Evolutionary conservation across 139 green algal genomes (phyloP).

Genomic region (Asterochloris erici): DNA sequence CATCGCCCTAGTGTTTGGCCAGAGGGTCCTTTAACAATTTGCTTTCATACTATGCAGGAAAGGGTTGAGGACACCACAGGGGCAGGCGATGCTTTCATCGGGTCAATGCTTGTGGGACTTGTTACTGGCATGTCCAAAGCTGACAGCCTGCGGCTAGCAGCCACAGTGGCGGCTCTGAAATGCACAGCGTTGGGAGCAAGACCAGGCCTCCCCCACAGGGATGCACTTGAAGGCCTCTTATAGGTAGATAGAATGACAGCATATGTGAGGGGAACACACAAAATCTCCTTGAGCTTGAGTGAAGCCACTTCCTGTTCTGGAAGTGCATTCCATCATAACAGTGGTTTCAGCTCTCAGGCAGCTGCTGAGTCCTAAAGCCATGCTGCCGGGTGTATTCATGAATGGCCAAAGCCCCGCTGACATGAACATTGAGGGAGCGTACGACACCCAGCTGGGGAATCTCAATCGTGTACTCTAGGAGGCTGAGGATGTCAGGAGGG

Average conservation of each 20-base stretch:
- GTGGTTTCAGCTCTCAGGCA: no score
- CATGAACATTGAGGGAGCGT: conserved; percentile 91
- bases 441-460: conserved; percentile 91
- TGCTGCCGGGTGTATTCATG: conserved; percentile 84
- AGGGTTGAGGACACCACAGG: conserved; percentile 87
- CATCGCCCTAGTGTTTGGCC: no score
- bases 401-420: conserved; percentile 77
- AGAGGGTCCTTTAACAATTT: neutral
- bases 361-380: no score
- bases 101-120: conserved; percentile 74
- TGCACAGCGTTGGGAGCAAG: conserved; percentile 79
- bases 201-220: conserved; percentile 57
- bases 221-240: no score
- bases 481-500: conserved; percentile 47
- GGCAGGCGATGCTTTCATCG: conserved; percentile 94
- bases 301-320: no score
- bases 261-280: no score
- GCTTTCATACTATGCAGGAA: conserved; percentile 9
- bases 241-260: no score
- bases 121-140: conserved; percentile 39
- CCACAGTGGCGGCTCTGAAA: conserved; percentile 78
- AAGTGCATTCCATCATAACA: no score
- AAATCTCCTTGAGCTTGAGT: no score
- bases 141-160: conserved; percentile 50
- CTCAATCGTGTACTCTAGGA: conserved; percentile 84